phyloP scores from a whole-genome alignment of 2,329 filamentous ascomycete species.

The Botrytis pseudocinerea region DNA sequence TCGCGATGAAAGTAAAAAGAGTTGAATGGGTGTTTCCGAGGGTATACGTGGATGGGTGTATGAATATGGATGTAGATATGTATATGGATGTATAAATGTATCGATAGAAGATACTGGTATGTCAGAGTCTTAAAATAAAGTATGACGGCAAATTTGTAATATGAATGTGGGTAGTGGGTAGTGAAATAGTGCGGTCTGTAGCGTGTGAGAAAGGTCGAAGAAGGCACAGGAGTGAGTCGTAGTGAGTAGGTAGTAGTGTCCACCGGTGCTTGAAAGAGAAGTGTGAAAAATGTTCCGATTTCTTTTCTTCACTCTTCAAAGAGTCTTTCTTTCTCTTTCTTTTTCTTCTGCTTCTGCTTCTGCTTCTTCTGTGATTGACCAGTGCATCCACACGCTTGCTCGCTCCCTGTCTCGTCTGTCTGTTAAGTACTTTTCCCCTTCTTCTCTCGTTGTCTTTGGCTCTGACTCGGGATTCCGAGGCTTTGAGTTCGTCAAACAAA shows the following conservation, averaged over 20 bases:
- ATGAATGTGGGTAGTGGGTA: not conserved
- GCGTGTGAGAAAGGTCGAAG: not conserved
- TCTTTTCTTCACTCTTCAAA: constrained; percentile 16
- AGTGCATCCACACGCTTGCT: not conserved
- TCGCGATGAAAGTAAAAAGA: not conserved
- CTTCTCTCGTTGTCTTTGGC: not conserved
- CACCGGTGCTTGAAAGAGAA: not conserved
- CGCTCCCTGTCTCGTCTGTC: not conserved
- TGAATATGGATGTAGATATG: not conserved
- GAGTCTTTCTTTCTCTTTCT: constrained; percentile 10
- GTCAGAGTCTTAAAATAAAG: not conserved
- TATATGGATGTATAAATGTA: not conserved
- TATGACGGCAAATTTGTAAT: constrained; percentile 4
- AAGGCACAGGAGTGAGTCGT: not conserved
- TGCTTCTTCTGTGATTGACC: not conserved
- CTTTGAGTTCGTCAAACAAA: not conserved
- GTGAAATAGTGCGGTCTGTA: not conserved
- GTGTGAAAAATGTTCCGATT: not conserved
- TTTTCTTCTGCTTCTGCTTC: not conserved
- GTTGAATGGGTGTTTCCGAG: not conserved
- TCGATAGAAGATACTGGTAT: not conserved
- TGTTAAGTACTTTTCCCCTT: not conserved
- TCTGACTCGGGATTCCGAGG: not conserved
- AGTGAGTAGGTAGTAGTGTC: no score
- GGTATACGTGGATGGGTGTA: not conserved